Percentiles rank a stretch among this genome's conserved stretches.
Evolutionary conservation across 441 rosid species (phyloP).

Genomic region (Adansonia grandidieri): DNA sequence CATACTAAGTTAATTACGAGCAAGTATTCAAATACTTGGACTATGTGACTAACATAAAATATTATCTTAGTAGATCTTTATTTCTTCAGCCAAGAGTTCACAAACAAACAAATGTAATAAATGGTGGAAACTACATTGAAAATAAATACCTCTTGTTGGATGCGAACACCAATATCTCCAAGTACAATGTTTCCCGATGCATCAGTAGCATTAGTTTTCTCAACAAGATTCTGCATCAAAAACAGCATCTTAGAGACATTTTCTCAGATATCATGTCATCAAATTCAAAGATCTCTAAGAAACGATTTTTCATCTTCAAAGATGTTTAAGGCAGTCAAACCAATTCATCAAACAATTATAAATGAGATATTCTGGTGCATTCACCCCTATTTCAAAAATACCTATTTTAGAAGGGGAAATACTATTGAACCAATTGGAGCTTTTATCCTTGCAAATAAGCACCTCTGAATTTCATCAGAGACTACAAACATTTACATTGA

Average conservation of each 20-base stretch:
- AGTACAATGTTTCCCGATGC: constrained; percentile 88
- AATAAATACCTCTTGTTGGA: constrained; percentile 91
- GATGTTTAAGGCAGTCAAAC: background rate
- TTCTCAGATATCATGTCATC: constrained; percentile 6
- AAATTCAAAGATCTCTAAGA: constrained; percentile 2
- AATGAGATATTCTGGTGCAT: background rate
- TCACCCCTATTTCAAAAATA: background rate
- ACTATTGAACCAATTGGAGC: background rate
- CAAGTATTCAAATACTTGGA: background rate
- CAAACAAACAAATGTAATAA: constrained; percentile 5
- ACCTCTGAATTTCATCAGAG: background rate
- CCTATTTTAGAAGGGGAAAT: constrained; percentile 11
- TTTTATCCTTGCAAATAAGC: background rate
- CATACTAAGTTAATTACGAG: background rate
- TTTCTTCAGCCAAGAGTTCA: constrained; percentile 3
- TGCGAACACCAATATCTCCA: constrained; percentile 84
- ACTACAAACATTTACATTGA: constrained; percentile 15
- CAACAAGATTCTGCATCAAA: constrained; percentile 62
- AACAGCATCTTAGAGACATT: constrained; percentile 26
- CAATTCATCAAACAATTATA: background rate
- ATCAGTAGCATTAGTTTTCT: constrained; percentile 89
- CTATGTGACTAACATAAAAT: background rate
- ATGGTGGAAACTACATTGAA: constrained; percentile 32
- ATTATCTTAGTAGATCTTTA: background rate
- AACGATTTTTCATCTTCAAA: background rate